Percentiles rank a stretch among this genome's conserved stretches.
Evolutionary conservation across 2,329 filamentous ascomycete genomes (phyloP).

Genomic region (Tolypocladium amazonense): DNA sequence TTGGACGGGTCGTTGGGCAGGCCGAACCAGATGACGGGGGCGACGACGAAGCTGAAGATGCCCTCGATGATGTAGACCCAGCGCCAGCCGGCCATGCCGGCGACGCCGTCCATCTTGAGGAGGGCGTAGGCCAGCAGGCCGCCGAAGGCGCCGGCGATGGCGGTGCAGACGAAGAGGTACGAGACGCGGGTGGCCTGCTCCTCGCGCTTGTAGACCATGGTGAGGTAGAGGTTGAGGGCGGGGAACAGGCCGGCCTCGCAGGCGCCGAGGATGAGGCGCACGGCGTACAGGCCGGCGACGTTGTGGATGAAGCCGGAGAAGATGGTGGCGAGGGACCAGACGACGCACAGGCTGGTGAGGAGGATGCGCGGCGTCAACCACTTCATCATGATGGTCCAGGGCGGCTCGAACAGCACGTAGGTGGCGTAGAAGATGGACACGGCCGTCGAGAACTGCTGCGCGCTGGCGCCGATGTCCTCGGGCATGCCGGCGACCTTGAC

Average conservation of each 20-base stretch:
- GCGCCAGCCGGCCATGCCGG: constrained; percentile 33
- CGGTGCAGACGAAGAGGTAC: constrained; percentile 36
- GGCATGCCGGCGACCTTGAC: constrained; percentile 22
- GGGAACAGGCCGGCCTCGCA: constrained; percentile 15
- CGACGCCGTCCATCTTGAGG: constrained; percentile 33
- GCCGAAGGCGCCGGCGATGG: constrained; percentile 31
- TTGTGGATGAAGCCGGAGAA: constrained; percentile 18
- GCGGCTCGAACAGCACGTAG: constrained; percentile 19
- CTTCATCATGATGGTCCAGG: constrained; percentile 21
- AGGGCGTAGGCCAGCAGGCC: constrained; percentile 36
- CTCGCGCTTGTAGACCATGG: constrained; percentile 27
- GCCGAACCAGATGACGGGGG: constrained; percentile 31
- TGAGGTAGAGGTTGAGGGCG: constrained; percentile 15
- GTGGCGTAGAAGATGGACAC: constrained; percentile 21
- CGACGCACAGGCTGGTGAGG: constrained; percentile 13
- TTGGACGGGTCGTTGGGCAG: constrained; percentile 34
- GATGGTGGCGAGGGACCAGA: constrained; percentile 17
- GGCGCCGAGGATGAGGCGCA: constrained; percentile 13
- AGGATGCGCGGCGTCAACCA: constrained; percentile 19
- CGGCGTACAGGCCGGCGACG: constrained; percentile 13
- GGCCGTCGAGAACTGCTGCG: constrained; percentile 19
- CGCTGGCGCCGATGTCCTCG: constrained; percentile 18
- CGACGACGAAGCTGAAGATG: constrained; percentile 29
- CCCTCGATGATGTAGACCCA: constrained; percentile 43
- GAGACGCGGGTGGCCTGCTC: constrained; percentile 46